These are phyloP conservation scores for Lentinus polychrous DNA, from an alignment of 1,284 basidiomycete species.

Conservation along the genomic window DNA sequence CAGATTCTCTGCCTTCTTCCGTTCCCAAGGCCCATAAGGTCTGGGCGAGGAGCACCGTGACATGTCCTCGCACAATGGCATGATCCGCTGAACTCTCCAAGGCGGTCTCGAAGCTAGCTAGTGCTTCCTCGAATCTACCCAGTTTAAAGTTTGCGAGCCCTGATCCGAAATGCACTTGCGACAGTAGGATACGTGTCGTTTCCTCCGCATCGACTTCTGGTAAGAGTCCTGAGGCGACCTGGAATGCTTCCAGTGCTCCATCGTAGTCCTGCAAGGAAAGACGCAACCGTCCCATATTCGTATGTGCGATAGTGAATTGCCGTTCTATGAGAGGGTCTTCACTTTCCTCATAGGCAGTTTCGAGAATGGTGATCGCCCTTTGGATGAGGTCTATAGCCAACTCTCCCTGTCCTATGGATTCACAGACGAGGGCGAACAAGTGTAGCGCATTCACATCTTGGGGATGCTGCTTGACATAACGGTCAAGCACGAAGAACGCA, in stretches of 20 bases:
- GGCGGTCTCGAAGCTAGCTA: conserved; percentile 63
- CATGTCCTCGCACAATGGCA: conserved; percentile 50
- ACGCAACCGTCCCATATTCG: conserved; percentile 76
- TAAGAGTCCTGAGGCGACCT: conserved; percentile 70
- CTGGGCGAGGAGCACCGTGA: conserved; percentile 73
- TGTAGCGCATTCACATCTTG: conserved; percentile 75
- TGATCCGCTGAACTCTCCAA: conserved; percentile 49
- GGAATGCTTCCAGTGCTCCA: conserved; percentile 64
- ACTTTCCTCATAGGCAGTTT: conserved; percentile 81
- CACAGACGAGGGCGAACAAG: conserved; percentile 82
- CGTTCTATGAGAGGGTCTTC: conserved; percentile 76
- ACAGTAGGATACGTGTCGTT: conserved; percentile 35
- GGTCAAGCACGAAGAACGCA: conserved; percentile 74
- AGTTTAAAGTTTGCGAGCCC: conserved; percentile 69
- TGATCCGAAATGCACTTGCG: conserved; percentile 65
- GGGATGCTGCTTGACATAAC: conserved; percentile 68
- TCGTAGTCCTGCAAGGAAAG: conserved; percentile 55
- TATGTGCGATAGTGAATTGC: conserved; percentile 78
- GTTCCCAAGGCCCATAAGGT: conserved; percentile 77
- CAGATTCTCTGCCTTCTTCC: conserved; percentile 68
- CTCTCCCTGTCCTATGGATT: conserved; percentile 71
- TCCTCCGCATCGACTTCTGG: conserved; percentile 35
- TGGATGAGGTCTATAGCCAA: conserved; percentile 54
- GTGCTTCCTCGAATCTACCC: conserved; percentile 54
- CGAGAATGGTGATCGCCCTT: conserved; percentile 71